Evolutionary conservation across 2,329 filamentous ascomycete species (phyloP).

Genomic region (Akanthomyces muscarius): DNA sequence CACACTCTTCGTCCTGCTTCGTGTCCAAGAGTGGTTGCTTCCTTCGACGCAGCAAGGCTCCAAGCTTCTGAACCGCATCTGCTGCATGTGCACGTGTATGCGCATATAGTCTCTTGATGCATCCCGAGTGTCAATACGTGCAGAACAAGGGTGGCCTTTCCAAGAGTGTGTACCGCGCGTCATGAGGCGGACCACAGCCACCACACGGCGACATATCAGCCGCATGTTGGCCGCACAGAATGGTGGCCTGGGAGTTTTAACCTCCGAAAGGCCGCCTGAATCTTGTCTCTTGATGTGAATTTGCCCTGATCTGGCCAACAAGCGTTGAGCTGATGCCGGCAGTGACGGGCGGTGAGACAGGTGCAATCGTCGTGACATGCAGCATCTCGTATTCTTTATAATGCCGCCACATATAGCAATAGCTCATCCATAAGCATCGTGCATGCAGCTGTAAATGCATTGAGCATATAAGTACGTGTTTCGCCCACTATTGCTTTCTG

Average conservation of each 20-base stretch:
- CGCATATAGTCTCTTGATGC: background rate
- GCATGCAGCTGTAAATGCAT: background rate
- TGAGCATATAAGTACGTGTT: background rate
- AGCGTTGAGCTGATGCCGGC: background rate
- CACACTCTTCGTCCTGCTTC: too few species aligned
- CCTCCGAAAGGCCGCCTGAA: background rate
- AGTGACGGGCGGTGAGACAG: background rate
- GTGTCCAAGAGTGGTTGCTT: background rate
- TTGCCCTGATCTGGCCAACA: background rate
- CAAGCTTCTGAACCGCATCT: too few species aligned
- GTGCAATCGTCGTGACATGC: slow-evolving; percentile 1
- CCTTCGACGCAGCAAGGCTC: too few species aligned
- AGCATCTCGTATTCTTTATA: slow-evolving; percentile 1
- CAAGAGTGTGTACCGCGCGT: background rate
- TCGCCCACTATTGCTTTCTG: background rate
- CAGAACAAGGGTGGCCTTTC: background rate
- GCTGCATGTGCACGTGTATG: too few species aligned
- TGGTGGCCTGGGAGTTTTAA: too few species aligned
- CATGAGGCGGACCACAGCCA: background rate
- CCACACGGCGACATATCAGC: background rate
- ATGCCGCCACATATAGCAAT: slow-evolving; percentile 7
- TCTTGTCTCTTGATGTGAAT: background rate
- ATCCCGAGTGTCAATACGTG: background rate
- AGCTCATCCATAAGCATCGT: background rate
- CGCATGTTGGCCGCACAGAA: background rate